phyloP scores from a whole-genome alignment of 352 stramenopile species.

The Saprolegnia diclina region DNA sequence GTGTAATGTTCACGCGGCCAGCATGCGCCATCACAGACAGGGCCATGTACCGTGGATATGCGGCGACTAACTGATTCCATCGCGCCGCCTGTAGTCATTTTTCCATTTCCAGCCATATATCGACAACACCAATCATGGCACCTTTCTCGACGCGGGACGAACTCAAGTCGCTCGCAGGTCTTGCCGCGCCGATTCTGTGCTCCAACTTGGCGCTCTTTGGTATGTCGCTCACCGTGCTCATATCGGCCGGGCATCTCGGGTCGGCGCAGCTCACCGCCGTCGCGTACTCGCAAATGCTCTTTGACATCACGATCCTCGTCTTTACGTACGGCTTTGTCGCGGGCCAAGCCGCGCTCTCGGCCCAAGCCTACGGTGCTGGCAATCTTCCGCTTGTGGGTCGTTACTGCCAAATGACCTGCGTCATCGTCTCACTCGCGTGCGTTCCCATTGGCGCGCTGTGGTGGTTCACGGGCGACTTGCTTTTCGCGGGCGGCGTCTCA shows the following conservation, averaged over 20 bases:
- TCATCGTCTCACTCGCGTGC: conserved; percentile 54
- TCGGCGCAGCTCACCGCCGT: conserved; percentile 68
- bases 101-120: too few species aligned
- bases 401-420: conserved; percentile 54
- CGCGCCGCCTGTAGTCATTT: too few species aligned
- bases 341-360: conserved; percentile 73
- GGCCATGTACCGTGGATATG: too few species aligned
- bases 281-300: conserved; percentile 72
- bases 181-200: conserved; percentile 48
- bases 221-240: conserved; percentile 73
- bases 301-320: conserved; percentile 68
- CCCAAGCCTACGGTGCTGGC: conserved; percentile 77
- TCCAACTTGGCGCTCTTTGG: conserved; percentile 79
- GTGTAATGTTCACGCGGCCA: too few species aligned
- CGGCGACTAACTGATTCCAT: too few species aligned
- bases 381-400: conserved; percentile 66
- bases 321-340: conserved; percentile 77
- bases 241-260: conserved; percentile 70
- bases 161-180: conserved; percentile 44
- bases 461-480: conserved; percentile 61
- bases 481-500: conserved; percentile 40
- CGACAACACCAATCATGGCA: too few species aligned
- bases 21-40: too few species aligned
- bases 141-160: conserved; percentile 33
- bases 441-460: conserved; percentile 65